Conservation (phyloP, 2,329 filamentous ascomycete genomes). For the Calonectria henricotiae region DNA sequence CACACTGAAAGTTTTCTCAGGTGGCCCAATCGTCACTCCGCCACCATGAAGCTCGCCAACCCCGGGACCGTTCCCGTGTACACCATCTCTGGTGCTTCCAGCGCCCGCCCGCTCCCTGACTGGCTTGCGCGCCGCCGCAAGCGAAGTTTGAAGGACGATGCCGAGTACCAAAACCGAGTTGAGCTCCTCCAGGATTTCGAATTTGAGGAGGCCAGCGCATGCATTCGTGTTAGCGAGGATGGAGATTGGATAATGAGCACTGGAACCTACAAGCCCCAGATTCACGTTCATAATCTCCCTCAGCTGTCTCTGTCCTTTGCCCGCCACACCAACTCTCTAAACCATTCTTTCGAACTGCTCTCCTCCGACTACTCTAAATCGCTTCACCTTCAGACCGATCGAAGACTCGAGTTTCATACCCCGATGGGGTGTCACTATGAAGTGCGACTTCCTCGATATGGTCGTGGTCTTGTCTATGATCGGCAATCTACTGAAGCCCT, state of each 20-base stretch:
- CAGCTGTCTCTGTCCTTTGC: conserved; percentile 95
- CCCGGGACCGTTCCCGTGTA: conserved; percentile 91
- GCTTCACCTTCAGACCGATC: conserved; percentile 92
- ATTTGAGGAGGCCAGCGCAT: conserved; percentile 95
- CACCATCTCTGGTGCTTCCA: conserved; percentile 93
- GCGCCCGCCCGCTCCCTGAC: conserved; percentile 90
- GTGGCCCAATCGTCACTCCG: conserved; percentile 34
- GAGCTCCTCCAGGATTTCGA: conserved; percentile 98
- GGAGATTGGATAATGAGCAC: conserved; percentile 98
- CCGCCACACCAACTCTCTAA: conserved; percentile 91
- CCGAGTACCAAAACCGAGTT: conserved; percentile 93
- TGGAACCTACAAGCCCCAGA: conserved; percentile 79
- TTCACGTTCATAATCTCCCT: conserved; percentile 95
- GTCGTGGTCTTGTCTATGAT: conserved; percentile 90
- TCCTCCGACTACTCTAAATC: conserved; percentile 96
- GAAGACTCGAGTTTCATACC: conserved; percentile 93
- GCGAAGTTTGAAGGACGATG: conserved; percentile 91
- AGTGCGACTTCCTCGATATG: conserved; percentile 92
- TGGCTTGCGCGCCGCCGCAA: conserved; percentile 95
- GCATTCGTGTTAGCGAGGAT: conserved; percentile 92
- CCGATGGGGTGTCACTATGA: conserved; percentile 90
- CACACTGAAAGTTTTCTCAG: conserved; percentile 41
- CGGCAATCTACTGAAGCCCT: conserved; percentile 86
- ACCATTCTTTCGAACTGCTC: conserved; percentile 91
- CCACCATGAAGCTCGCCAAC: conserved; percentile 84